Evolutionary conservation across 306 rosid genomes (phyloP), one percentile per base, ranked within the genome.

Genomic region (Notholithocarpus densiflorus): DNA sequence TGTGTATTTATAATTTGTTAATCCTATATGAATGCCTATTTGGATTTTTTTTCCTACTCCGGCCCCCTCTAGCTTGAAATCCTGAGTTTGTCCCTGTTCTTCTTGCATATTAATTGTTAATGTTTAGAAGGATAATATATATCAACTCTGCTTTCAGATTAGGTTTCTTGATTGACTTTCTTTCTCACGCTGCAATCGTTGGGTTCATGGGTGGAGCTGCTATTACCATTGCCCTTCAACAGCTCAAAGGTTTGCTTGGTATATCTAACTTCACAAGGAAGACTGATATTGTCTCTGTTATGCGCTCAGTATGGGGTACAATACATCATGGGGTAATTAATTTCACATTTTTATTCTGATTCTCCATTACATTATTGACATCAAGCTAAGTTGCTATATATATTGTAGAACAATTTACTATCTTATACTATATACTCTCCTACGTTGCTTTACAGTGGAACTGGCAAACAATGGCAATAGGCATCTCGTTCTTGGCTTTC

Each of bases 201-300:
- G 98, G 98, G 45, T 95, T 95, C 80, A 92, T 95, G 98, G 98
- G 96, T 24, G 98, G 98, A 76, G 97, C 98, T 82, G 98, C 98
- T 34, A 92, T 95, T 83, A 92, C 98, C 37, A 95, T 95, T 82
- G 89, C 98, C 75, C 98, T 95, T 56, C 98, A 95, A 81, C 98
- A 95, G 85, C 98, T 95, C 10, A 92, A 95, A 79, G 98, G 98
- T 61, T 90, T 95, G 75, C 96, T 95, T 45, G 98, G 98, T 66
- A 95, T 95, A 52, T 64, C 79, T 66, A 80, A 52, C 0, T 95
- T 95, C 83, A 95, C 98, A 13, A 89, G 83, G 77, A 84, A 95
- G 56, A 84, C 94, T 54, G 97, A 91, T 81, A 80, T 95, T 32
- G 78, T 95, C 56, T 86, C 93, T 72, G 98, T 95, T 51, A 64